phyloP scores from a whole-genome alignment of 345 rosid species.

The Hypericum perforatum region DNA sequence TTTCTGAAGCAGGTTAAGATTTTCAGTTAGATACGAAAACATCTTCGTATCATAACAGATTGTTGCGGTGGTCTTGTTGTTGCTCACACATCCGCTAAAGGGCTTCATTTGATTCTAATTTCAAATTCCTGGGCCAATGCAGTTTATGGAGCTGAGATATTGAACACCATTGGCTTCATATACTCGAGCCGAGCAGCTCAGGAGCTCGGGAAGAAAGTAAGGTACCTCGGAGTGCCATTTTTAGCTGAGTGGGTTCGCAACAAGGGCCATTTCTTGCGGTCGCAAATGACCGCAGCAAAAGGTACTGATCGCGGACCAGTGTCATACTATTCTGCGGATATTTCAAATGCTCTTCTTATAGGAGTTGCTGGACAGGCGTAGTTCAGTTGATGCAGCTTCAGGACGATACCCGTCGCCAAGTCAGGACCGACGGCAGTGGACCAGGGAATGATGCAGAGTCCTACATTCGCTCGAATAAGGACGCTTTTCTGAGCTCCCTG shows the following conservation, averaged over 20 bases:
- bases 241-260: conserved; percentile 61
- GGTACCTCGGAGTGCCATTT: conserved; percentile 61
- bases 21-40: neutral
- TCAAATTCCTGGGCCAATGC: conserved; percentile 1
- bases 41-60: too few relatives aligned
- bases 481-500: conserved; percentile 60
- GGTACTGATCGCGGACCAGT: conserved; percentile 16
- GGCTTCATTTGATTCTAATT: too few relatives aligned
- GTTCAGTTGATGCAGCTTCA: conserved; percentile 86
- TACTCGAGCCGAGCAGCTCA: conserved; percentile 59
- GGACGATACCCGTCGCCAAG: conserved; percentile 55
- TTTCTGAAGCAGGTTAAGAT: conserved; percentile 41
- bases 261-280: conserved; percentile 67
- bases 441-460: conserved; percentile 59
- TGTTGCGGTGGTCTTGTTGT: too few relatives aligned
- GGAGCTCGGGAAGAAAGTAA: conserved; percentile 65
- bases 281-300: conserved; percentile 70
- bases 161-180: conserved; percentile 50
- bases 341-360: neutral
- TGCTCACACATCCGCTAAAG: too few relatives aligned
- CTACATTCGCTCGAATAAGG: conserved; percentile 60
- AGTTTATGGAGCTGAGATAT: conserved; percentile 50
- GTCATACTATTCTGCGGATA: too few relatives aligned
- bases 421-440: conserved; percentile 49
- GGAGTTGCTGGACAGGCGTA: conserved; percentile 42